Evolutionary conservation across 2,329 filamentous ascomycete genomes (phyloP).

Genomic region (Aspergillus luchuensis): DNA sequence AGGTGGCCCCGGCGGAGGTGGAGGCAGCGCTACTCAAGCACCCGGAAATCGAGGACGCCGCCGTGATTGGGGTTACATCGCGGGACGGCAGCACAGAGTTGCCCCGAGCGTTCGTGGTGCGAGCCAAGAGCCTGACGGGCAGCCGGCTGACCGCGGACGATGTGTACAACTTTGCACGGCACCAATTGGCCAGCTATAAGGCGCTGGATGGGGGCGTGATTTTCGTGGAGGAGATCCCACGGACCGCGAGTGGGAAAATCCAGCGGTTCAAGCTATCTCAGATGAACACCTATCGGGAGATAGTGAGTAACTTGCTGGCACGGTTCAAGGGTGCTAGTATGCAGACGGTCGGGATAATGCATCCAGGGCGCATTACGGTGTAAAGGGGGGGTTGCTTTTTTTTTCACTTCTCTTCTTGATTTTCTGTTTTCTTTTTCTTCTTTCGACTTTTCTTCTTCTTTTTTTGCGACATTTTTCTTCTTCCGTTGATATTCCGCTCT

Average conservation of each 20-base stretch:
- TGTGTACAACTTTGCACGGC: conserved; percentile 46
- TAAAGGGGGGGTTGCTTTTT: conserved; percentile 10
- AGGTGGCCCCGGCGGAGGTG: conserved; percentile 53
- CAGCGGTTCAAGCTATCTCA: conserved; percentile 44
- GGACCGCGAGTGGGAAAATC: conserved; percentile 55
- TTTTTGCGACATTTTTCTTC: not conserved
- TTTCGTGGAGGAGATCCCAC: conserved; percentile 53
- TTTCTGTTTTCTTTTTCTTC: conserved; percentile 4
- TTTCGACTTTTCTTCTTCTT: not conserved
- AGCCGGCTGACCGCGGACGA: conserved; percentile 41
- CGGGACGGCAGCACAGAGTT: conserved; percentile 39
- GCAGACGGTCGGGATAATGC: conserved; percentile 27
- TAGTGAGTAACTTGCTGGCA: conserved; percentile 35
- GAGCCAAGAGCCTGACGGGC: conserved; percentile 22
- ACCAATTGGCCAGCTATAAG: conserved; percentile 52
- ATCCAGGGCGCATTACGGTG: conserved; percentile 26
- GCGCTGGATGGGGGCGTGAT: conserved; percentile 50
- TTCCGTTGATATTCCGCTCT: not conserved
- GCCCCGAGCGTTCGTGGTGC: conserved; percentile 52
- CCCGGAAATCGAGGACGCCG: conserved; percentile 48
- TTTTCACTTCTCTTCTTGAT: conserved; percentile 2
- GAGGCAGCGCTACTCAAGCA: conserved; percentile 50
- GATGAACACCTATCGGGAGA: conserved; percentile 43
- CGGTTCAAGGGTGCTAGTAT: conserved; percentile 27
- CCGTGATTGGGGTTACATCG: conserved; percentile 48